Evolutionary conservation across 192 early-diverging fungal species (phyloP).

Genomic region (Chytriomyces hyalinus): DNA sequence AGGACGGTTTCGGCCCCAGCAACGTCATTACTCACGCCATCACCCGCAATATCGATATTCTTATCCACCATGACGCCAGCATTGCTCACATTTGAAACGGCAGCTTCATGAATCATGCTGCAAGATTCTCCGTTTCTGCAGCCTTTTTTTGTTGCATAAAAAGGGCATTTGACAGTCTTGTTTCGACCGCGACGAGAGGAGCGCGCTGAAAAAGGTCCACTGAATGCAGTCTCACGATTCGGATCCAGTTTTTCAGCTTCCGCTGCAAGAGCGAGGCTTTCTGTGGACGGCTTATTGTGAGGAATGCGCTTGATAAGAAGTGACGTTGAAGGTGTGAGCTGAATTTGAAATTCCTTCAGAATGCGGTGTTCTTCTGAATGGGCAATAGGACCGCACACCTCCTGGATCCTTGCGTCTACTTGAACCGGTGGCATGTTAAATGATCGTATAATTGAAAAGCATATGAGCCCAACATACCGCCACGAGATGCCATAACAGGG

Average conservation of each 20-base stretch:
- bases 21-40: not conserved
- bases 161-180: not conserved
- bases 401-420: not conserved
- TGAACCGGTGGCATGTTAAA: not conserved
- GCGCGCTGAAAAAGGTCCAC: not conserved
- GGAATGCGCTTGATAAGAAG: not conserved
- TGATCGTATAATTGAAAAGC: not conserved
- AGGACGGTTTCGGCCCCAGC: not conserved
- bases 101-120: constrained; percentile 3
- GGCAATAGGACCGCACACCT: not conserved
- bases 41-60: not conserved
- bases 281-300: not conserved
- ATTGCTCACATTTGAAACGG: not conserved
- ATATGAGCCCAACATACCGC: not conserved
- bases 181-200: not conserved
- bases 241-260: not conserved
- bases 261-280: not conserved
- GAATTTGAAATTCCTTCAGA: not conserved
- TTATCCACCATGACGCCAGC: not conserved
- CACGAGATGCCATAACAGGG: not conserved
- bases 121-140: constrained; percentile 17
- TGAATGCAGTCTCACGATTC: not conserved
- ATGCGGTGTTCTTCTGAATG: not conserved
- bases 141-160: constrained; percentile 4
- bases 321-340: not conserved